Conservation (phyloP, 139 green algal genomes). For the Spirogloea muscicola region DNA sequence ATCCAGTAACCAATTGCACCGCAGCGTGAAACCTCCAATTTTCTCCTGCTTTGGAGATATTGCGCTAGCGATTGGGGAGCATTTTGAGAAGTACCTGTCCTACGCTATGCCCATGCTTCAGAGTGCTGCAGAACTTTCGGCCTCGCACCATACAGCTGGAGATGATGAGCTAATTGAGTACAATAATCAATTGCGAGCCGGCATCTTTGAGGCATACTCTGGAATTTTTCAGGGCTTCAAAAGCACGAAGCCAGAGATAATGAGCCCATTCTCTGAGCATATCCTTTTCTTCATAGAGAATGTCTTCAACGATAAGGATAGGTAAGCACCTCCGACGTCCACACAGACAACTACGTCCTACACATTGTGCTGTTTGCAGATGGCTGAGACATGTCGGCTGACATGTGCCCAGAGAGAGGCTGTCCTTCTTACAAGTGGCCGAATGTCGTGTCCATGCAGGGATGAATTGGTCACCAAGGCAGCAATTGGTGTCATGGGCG, state of each 20-base stretch:
- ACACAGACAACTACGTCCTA: too few relatives aligned
- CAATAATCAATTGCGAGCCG: conserved; percentile 80
- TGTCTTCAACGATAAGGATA: conserved; percentile 60
- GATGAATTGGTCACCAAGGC: conserved; percentile 60
- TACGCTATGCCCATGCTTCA: conserved; percentile 78
- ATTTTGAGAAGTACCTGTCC: conserved; percentile 81
- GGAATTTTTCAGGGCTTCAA: conserved; percentile 74
- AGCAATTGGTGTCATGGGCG: conserved; percentile 65
- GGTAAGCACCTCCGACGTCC: conserved; percentile 16
- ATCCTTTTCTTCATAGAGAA: conserved; percentile 66
- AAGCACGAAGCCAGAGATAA: conserved; percentile 41
- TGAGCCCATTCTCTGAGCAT: conserved; percentile 30
- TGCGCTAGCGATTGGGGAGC: conserved; percentile 78
- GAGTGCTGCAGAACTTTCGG: conserved; percentile 62
- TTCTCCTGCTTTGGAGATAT: conserved; percentile 89
- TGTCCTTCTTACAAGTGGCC: too few relatives aligned
- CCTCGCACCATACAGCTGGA: neutral
- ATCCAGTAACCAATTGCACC: conserved; percentile 67
- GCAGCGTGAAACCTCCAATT: conserved; percentile 93
- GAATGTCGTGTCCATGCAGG: conserved; percentile 31
- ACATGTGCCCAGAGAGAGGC: too few relatives aligned
- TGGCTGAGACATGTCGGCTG: too few relatives aligned
- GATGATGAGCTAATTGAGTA: conserved; percentile 87
- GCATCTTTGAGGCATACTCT: conserved; percentile 91
- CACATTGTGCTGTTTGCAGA: too few relatives aligned